Evolutionary conservation across 495 filamentous ascomycete species (phyloP).

Genomic region (Usnea hakonensis): DNA sequence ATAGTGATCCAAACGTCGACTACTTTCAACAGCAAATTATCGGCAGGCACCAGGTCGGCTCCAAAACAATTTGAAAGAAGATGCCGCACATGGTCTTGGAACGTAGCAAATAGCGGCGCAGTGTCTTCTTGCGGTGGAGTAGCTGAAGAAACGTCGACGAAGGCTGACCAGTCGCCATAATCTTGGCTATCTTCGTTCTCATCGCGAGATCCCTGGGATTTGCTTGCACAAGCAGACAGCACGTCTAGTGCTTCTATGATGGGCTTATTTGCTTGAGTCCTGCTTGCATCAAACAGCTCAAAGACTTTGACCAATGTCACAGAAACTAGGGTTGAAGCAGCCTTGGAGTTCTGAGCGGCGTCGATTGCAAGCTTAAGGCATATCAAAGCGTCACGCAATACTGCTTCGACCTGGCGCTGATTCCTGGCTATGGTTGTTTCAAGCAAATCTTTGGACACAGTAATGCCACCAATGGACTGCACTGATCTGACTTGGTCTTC

Average conservation of each 20-base stretch:
- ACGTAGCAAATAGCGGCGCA: conserved; percentile 34
- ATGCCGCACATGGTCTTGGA: conserved; percentile 46
- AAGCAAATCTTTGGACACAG: conserved; percentile 41
- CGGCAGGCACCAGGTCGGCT: conserved; percentile 50
- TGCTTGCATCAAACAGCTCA: conserved; percentile 35
- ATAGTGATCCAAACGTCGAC: conserved; percentile 52
- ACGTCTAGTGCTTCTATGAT: conserved; percentile 38
- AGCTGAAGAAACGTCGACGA: conserved; percentile 36
- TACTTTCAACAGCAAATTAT: conserved; percentile 48
- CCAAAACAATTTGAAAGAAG: conserved; percentile 65
- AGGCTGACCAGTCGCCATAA: conserved; percentile 59
- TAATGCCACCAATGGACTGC: conserved; percentile 28
- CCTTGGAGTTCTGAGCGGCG: conserved; percentile 29
- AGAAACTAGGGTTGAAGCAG: conserved; percentile 32
- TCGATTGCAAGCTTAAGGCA: conserved; percentile 46
- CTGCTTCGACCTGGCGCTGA: conserved; percentile 52
- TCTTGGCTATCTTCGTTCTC: conserved; percentile 64
- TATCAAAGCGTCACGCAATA: conserved; percentile 47
- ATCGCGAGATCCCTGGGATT: conserved; percentile 13
- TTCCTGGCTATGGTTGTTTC: conserved; percentile 51
- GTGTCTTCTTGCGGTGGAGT: conserved; percentile 24
- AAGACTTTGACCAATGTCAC: conserved; percentile 32
- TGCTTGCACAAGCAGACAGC: conserved; percentile 28
- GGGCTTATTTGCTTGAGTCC: conserved; percentile 29
- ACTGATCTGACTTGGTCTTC: conserved; percentile 45